Evolutionary conservation across 106 monocot genomes (phyloP).

Genomic region (Acorus calamus): DNA sequence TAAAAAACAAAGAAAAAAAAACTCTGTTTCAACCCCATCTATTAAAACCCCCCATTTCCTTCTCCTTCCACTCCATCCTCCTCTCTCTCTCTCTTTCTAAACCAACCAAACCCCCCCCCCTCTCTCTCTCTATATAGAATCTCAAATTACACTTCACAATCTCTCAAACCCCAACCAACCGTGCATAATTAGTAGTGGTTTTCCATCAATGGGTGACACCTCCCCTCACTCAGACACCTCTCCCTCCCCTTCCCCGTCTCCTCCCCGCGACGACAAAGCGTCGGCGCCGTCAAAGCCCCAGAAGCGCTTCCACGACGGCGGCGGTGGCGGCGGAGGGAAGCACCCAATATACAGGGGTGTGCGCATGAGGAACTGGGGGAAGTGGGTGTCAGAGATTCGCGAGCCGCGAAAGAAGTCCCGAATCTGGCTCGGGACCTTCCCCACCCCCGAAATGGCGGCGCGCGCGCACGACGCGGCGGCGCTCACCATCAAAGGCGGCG

Average conservation of each 20-base stretch:
- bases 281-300: not conserved
- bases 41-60: not conserved
- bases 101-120: too few species aligned
- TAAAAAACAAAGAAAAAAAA: too few species aligned
- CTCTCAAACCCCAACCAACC: not conserved
- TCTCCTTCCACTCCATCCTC: not conserved
- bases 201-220: too few species aligned
- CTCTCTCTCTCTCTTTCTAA: not conserved
- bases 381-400: constrained; percentile 55
- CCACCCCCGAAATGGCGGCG: constrained; percentile 51
- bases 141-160: too few species aligned
- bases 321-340: constrained; percentile 2
- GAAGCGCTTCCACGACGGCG: not conserved
- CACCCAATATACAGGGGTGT: constrained; percentile 43
- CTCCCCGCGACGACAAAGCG: not conserved
- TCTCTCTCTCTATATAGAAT: not conserved
- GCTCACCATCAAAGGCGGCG: constrained; percentile 29
- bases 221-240: too few species aligned
- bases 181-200: too few species aligned
- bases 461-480: constrained; percentile 50
- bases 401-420: constrained; percentile 42
- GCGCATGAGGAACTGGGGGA: constrained; percentile 44
- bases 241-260: not conserved
- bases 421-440: constrained; percentile 50
- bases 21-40: too few species aligned